A percentile compares a stretch with the other conserved stretches of the same genome.
phyloP scores from a whole-genome alignment of 2,329 filamentous ascomycete species.

The Bipolaris cookei region DNA sequence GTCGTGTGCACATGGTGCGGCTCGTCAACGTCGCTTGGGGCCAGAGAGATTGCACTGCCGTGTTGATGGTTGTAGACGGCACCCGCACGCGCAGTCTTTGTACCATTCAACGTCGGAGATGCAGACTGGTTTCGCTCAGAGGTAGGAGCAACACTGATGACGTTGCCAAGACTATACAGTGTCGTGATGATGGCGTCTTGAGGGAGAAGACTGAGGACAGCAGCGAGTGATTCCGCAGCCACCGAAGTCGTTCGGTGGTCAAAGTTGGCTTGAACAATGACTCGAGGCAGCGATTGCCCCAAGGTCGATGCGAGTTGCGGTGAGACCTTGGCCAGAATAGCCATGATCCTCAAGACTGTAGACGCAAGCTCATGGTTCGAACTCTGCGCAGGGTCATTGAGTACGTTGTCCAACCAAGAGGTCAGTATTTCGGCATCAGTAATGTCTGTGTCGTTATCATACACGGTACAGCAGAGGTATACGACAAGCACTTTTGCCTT shows the following conservation, averaged over 20 bases:
- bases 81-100: constrained; percentile 52
- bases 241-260: constrained; percentile 72
- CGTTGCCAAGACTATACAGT: constrained; percentile 94
- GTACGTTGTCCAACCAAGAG: constrained; percentile 82
- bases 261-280: constrained; percentile 84
- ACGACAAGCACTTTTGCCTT: constrained; percentile 82
- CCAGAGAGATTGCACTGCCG: constrained; percentile 80
- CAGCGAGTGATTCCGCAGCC: constrained; percentile 84
- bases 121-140: constrained; percentile 57
- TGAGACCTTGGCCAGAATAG: constrained; percentile 77
- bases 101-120: constrained; percentile 58
- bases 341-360: constrained; percentile 80
- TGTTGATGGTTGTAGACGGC: constrained; percentile 58
- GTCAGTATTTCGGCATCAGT: constrained; percentile 81
- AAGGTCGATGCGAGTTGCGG: constrained; percentile 75
- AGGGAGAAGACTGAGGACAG: constrained; percentile 79
- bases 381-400: constrained; percentile 83
- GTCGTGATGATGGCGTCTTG: constrained; percentile 95
- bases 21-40: constrained; percentile 77
- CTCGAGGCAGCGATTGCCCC: constrained; percentile 79
- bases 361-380: constrained; percentile 77
- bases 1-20: constrained; percentile 78
- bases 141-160: constrained; percentile 74
- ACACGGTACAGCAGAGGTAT: constrained; percentile 82
- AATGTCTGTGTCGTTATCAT: constrained; percentile 72